Percentiles rank a stretch among this genome's conserved stretches.
Conservation (phyloP, 1,139 yeast genomes). For the Taphrina pruni region DNA sequence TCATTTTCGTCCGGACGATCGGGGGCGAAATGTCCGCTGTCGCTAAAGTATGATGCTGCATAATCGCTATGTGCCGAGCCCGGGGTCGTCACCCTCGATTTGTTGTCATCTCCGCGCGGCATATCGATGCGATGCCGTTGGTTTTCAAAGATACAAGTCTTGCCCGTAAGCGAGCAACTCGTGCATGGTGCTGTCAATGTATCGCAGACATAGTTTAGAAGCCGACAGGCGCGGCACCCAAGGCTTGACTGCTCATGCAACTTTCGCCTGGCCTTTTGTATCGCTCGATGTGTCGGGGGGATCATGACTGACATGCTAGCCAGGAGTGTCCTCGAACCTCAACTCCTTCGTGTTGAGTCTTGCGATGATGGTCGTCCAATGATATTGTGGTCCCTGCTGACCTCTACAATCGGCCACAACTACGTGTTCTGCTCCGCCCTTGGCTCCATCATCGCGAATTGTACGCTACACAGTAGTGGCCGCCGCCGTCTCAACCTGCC, state of each 20-base stretch:
- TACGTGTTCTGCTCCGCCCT: not conserved
- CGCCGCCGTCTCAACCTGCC: too few relatives aligned
- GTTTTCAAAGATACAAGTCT: not conserved
- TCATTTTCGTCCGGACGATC: not conserved
- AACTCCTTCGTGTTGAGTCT: not conserved
- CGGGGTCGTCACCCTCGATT: not conserved
- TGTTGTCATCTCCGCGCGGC: not conserved
- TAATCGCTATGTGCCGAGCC: constrained; percentile 12
- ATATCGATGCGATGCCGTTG: not conserved
- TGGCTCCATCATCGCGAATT: too few relatives aligned
- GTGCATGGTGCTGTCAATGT: not conserved
- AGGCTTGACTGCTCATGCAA: not conserved
- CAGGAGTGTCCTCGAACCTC: not conserved
- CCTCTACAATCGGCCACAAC: too few relatives aligned
- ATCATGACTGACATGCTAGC: constrained; percentile 5
- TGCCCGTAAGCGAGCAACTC: not conserved
- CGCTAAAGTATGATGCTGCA: not conserved
- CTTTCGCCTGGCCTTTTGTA: not conserved
- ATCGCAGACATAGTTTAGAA: not conserved
- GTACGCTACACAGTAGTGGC: too few relatives aligned
- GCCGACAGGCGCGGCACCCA: constrained; percentile 12
- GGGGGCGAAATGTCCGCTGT: not conserved
- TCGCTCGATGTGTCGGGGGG: not conserved
- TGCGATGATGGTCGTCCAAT: too few relatives aligned
- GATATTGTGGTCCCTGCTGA: too few relatives aligned